Evolutionary conservation across 1,284 basidiomycete genomes (phyloP), one percentile per base, ranked within the genome.

Genomic region (Pisolithus thermaeus): DNA sequence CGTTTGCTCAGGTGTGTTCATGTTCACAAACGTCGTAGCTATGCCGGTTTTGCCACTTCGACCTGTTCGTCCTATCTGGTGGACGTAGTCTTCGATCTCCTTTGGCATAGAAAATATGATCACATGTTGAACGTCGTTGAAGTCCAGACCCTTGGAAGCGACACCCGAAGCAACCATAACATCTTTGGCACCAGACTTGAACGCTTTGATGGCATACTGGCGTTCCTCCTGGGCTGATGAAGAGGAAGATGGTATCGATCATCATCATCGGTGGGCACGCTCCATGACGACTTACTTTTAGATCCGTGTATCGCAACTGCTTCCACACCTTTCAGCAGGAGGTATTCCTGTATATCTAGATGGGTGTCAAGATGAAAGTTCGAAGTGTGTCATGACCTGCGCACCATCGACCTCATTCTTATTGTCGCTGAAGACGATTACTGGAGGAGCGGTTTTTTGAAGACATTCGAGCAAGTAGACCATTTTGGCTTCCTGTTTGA

Each of bases 1-100:
- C 1, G 96, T 99, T 73, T 97, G 95, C 66, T 99, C 95, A 0
- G 88, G 80, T 2, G 95, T 97, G 63, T 91, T 92, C 86, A 95
- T 94, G 67, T 99, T 99, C 52, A 99, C 92, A 69, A 99, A 99
- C n/a, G 97, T 97, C 22, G 97, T 99, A n/a, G 97, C 97, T 50
- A 98, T 94, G 56, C 97, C 97, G 1, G 96, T 99, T 68, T 97
- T 98, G 23, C 97, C 97, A 56, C 90, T 93, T 58, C 97, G 86
- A 50, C 97, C 97, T 2, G 97, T 99, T 59, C 97, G 89, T 23
- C 97, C 97, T 60, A 99, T 98, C 70, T 98, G 95, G 75, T 99
- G 97, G 30, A 97, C 93, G 61, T 95, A 95, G 66, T 96, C 93
- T 72, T 97, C 97, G 53, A 99, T 98, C 73, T 99, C 97, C 69